Evolutionary conservation across 1,139 yeast genomes (phyloP).

Genomic region (Kodamaea alishanica): DNA sequence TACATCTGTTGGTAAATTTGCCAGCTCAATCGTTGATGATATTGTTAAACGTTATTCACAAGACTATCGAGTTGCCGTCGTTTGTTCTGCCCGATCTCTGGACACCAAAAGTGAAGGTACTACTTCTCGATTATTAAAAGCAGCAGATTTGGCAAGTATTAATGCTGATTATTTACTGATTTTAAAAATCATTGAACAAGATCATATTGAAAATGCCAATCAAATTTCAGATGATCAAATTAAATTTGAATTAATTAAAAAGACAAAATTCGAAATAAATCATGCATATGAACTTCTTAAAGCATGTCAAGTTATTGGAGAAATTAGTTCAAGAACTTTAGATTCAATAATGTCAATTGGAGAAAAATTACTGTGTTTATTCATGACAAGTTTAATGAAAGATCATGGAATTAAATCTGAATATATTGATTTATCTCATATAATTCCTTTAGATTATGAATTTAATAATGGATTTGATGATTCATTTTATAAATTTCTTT

Average conservation of each 20-base stretch:
- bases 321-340: constrained; percentile 80
- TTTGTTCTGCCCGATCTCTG: constrained; percentile 92
- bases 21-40: constrained; percentile 77
- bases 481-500: constrained; percentile 60
- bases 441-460: constrained; percentile 61
- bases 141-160: constrained; percentile 73
- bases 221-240: constrained; percentile 47
- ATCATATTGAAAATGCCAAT: constrained; percentile 75
- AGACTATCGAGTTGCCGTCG: constrained; percentile 80
- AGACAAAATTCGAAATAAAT: constrained; percentile 62
- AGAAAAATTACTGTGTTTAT: constrained; percentile 85
- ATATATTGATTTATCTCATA: constrained; percentile 73
- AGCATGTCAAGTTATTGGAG: constrained; percentile 91
- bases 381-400: constrained; percentile 79
- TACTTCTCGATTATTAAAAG: constrained; percentile 72
- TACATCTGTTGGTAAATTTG: constrained; percentile 95
- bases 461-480: constrained; percentile 58
- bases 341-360: constrained; percentile 93
- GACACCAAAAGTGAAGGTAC: constrained; percentile 93
- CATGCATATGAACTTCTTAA: constrained; percentile 66
- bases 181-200: constrained; percentile 64
- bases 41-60: constrained; percentile 66
- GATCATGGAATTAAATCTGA: constrained; percentile 74
- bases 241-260: constrained; percentile 46
- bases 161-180: constrained; percentile 50